Evolutionary conservation across 352 stramenopile species (phyloP).

Genomic region (Thraustochytrium sp.): DNA sequence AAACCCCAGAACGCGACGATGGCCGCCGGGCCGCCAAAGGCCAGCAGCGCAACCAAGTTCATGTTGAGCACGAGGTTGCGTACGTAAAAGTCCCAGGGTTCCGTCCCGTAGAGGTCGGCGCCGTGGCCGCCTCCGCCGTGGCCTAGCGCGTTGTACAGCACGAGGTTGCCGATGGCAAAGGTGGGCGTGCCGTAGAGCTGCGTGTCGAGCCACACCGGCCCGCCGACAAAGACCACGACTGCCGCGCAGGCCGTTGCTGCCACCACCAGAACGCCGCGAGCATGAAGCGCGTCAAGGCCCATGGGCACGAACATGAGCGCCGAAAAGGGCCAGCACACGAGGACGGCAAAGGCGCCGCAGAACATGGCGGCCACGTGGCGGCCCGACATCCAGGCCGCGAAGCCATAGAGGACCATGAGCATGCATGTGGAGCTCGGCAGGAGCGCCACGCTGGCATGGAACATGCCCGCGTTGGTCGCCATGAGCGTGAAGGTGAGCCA

Average conservation of each 20-base stretch:
- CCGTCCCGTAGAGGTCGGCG: slow-evolving; percentile 93
- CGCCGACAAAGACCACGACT: slow-evolving; percentile 59
- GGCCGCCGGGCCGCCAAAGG: slow-evolving; percentile 52
- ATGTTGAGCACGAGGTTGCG: slow-evolving; percentile 93
- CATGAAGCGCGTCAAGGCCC: slow-evolving; percentile 66
- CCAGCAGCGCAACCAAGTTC: slow-evolving; percentile 74
- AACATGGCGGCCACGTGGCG: slow-evolving; percentile 62
- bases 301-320: slow-evolving; percentile 90
- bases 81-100: slow-evolving; percentile 87
- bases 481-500: slow-evolving; percentile 67
- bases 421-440: slow-evolving; percentile 84
- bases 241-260: slow-evolving; percentile 58
- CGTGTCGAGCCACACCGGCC: slow-evolving; percentile 67
- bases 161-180: slow-evolving; percentile 47
- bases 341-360: slow-evolving; percentile 77
- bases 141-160: slow-evolving; percentile 87
- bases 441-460: slow-evolving; percentile 80
- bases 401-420: slow-evolving; percentile 72
- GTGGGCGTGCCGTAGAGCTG: slow-evolving; percentile 73
- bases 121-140: slow-evolving; percentile 64
- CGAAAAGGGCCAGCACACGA: slow-evolving; percentile 94
- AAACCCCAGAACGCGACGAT: slow-evolving; percentile 23
- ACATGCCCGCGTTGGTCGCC: slow-evolving; percentile 80
- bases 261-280: slow-evolving; percentile 54
- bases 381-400: slow-evolving; percentile 47